These are phyloP conservation scores for Zoysia matrella DNA, from an alignment of 202 grass and related monocot genomes.

Conservation along the genomic window DNA sequence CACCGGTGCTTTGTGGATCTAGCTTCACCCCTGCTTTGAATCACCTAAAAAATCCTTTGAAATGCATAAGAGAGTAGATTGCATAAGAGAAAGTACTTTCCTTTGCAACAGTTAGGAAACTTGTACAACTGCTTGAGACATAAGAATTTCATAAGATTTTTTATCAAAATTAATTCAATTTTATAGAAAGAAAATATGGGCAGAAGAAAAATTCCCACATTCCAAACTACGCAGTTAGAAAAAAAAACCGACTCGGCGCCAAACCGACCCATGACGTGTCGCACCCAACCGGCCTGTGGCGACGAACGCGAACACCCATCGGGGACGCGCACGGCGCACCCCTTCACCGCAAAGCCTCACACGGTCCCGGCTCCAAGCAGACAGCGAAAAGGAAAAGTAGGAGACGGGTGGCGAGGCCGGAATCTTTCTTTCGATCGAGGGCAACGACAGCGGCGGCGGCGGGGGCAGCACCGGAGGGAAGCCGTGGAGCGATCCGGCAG, in stretches of 20 bases:
- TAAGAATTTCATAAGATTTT: too few relatives aligned
- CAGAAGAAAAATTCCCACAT: too few relatives aligned
- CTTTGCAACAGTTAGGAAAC: too few relatives aligned
- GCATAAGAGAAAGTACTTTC: too few relatives aligned
- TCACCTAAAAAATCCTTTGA: too few relatives aligned
- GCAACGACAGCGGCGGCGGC: slow-evolving; percentile 11
- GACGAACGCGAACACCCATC: neutral
- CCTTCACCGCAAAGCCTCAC: slow-evolving; percentile 4
- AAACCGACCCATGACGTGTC: neutral
- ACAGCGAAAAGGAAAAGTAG: neutral
- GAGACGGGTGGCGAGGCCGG: neutral
- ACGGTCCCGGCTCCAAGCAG: neutral
- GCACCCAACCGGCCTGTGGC: neutral
- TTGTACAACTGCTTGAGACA: too few relatives aligned
- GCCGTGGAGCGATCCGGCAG: slow-evolving; percentile 53
- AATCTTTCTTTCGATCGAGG: slow-evolving; percentile 44
- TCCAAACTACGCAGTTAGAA: too few relatives aligned
- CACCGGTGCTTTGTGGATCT: too few relatives aligned
- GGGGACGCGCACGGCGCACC: slow-evolving; percentile 1
- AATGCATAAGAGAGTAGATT: too few relatives aligned
- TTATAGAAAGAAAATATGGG: too few relatives aligned
- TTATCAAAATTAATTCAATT: too few relatives aligned
- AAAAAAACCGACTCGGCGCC: neutral
- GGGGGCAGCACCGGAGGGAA: slow-evolving; percentile 9
- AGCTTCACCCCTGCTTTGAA: too few relatives aligned